A percentile compares a stretch with the other conserved stretches of the same genome.
These are phyloP conservation scores for Candida montana DNA, from an alignment of 805 yeast genomes.

Conservation along the genomic window DNA sequence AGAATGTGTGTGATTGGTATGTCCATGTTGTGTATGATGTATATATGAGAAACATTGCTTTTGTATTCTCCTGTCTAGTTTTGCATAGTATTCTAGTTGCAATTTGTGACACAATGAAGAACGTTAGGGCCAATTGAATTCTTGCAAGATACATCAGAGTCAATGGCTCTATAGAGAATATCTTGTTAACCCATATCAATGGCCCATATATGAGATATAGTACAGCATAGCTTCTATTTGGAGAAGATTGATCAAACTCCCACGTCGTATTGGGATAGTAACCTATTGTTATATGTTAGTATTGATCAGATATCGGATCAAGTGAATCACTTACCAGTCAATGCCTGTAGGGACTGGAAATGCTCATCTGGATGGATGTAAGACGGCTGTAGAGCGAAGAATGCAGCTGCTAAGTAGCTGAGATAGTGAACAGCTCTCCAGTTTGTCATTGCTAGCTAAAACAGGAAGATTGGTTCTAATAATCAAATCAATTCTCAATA, in stretches of 20 bases:
- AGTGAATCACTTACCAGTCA: constrained; percentile 34
- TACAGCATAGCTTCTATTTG: constrained; percentile 71
- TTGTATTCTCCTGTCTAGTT: constrained; percentile 42
- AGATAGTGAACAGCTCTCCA: constrained; percentile 20
- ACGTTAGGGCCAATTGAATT: constrained; percentile 36
- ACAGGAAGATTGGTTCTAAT: no score
- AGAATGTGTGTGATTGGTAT: constrained; percentile 81
- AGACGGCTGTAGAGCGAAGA: constrained; percentile 62
- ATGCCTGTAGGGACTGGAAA: constrained; percentile 80
- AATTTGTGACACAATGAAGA: constrained; percentile 30
- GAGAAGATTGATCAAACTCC: constrained; percentile 60
- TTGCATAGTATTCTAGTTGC: constrained; percentile 42
- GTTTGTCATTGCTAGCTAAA: neutral
- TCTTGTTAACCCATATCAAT: constrained; percentile 35
- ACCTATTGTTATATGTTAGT: neutral
- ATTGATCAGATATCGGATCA: neutral
- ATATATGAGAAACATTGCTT: constrained; percentile 35
- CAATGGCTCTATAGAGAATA: constrained; percentile 38
- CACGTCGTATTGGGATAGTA: constrained; percentile 47
- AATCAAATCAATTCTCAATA: no score
- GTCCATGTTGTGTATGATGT: constrained; percentile 69
- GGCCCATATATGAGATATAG: constrained; percentile 70
- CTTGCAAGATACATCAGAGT: constrained; percentile 50
- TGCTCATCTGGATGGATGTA: constrained; percentile 98
- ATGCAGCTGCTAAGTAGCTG: constrained; percentile 30